Evolutionary conservation across 306 rosid species (phyloP).

Genomic region (Potentilla sterilis): DNA sequence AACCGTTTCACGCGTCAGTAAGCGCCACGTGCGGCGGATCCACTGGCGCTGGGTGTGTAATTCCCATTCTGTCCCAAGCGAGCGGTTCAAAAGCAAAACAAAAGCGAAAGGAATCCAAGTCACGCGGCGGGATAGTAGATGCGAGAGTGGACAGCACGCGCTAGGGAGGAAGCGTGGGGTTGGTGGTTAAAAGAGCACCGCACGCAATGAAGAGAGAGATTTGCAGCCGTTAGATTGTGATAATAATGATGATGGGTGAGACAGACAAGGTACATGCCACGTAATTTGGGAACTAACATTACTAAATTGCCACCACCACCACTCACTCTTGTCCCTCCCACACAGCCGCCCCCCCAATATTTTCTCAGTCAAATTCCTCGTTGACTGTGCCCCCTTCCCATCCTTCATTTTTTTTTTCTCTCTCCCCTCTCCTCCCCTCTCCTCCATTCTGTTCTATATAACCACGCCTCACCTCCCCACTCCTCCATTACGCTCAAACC

Average conservation of each 20-base stretch:
- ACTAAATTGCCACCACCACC: slow-evolving; percentile 30
- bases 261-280: slow-evolving; percentile 72
- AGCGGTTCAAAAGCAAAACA: slow-evolving; percentile 27
- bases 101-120: slow-evolving; percentile 10
- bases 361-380: slow-evolving; percentile 56
- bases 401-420: slow-evolving; percentile 10
- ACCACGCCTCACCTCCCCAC: background rate
- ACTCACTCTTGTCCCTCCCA: background rate
- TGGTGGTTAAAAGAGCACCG: background rate
- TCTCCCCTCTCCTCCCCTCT: slow-evolving; percentile 8
- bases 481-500: slow-evolving; percentile 9
- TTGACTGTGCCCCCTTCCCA: slow-evolving; percentile 42
- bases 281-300: slow-evolving; percentile 43
- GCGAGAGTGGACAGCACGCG: background rate
- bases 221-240: slow-evolving; percentile 42
- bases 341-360: slow-evolving; percentile 42
- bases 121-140: slow-evolving; percentile 30
- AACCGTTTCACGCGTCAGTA: background rate
- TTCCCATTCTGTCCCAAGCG: slow-evolving; percentile 12
- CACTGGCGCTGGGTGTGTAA: background rate
- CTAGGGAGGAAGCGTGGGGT: background rate
- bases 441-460: slow-evolving; percentile 40
- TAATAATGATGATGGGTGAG: slow-evolving; percentile 13
- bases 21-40: slow-evolving; percentile 7
- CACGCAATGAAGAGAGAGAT: slow-evolving; percentile 25